phyloP scores from a whole-genome alignment of 2,329 filamentous ascomycete species.

The Aspergillus hiratsukae region DNA sequence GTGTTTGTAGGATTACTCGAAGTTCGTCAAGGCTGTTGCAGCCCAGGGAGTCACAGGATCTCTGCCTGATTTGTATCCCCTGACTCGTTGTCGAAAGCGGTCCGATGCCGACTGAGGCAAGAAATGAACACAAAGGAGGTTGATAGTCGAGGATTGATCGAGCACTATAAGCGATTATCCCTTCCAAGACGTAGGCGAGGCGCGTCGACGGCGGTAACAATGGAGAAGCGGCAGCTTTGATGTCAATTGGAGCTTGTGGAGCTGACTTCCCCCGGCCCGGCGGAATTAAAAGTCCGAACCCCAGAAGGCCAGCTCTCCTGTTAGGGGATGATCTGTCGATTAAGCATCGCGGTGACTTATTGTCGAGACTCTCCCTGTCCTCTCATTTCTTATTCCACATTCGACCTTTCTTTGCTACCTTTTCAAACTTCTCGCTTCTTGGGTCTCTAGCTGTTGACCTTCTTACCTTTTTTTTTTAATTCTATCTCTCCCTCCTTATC shows the following conservation, averaged over 20 bases:
- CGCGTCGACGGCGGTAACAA: constrained; percentile 15
- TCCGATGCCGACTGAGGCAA: background rate
- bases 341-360: background rate
- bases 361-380: background rate
- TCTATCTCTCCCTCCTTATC: background rate
- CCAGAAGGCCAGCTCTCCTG: constrained; percentile 16
- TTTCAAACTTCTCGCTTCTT: background rate
- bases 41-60: constrained; percentile 12
- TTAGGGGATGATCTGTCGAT: constrained; percentile 3
- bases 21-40: constrained; percentile 10
- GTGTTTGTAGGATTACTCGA: constrained; percentile 10
- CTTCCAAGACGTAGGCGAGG: constrained; percentile 15
- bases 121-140: background rate
- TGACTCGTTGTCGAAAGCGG: constrained; percentile 11
- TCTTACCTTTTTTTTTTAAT: background rate
- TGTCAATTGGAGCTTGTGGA: constrained; percentile 14
- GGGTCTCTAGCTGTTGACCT: background rate
- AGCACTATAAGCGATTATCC: constrained; percentile 1
- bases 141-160: background rate
- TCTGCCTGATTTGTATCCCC: constrained; percentile 13
- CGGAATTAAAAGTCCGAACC: constrained; percentile 17
- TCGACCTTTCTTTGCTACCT: background rate
- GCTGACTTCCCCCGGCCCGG: constrained; percentile 16
- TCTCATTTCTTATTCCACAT: background rate
- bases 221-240: constrained; percentile 13